These are phyloP conservation scores for Agrostemma githago DNA, from an alignment of 148 eudicot species.

Conservation along the genomic window DNA sequence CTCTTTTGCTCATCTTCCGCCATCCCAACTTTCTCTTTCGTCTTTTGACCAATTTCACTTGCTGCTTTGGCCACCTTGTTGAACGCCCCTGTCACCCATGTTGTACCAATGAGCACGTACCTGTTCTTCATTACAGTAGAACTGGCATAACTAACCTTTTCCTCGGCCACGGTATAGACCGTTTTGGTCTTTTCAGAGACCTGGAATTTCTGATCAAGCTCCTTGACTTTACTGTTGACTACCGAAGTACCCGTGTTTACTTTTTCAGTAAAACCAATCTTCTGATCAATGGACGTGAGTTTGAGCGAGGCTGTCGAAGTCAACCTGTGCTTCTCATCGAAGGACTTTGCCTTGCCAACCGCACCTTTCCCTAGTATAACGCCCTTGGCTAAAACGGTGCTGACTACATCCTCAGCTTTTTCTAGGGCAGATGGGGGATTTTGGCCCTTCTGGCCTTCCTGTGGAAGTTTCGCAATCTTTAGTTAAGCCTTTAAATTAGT, in stretches of 20 bases:
- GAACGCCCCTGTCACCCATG: conserved; percentile 84
- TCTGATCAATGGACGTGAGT: conserved; percentile 73
- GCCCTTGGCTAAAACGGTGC: conserved; percentile 89
- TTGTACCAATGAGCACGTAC: conserved; percentile 64
- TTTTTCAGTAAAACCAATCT: conserved; percentile 80
- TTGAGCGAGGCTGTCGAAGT: conserved; percentile 80
- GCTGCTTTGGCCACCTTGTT: conserved; percentile 83
- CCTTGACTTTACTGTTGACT: conserved; percentile 79
- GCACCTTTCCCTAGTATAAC: conserved; percentile 91
- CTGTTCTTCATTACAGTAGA: conserved; percentile 94
- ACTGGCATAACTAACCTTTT: conserved; percentile 73
- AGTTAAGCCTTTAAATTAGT: not conserved
- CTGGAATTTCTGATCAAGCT: conserved; percentile 78
- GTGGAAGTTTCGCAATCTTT: not conserved
- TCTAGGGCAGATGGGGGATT: conserved; percentile 51
- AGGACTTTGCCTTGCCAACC: conserved; percentile 69
- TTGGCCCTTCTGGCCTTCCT: conserved; percentile 11
- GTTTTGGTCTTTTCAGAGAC: conserved; percentile 89
- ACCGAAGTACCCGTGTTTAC: conserved; percentile 69
- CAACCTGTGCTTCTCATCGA: conserved; percentile 79
- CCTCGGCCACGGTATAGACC: conserved; percentile 70
- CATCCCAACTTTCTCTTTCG: conserved; percentile 69
- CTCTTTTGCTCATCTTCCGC: conserved; percentile 75
- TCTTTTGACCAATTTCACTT: conserved; percentile 86
- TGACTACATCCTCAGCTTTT: conserved; percentile 93